phyloP scores from a whole-genome alignment of 2,329 filamentous ascomycete species.

The Kalaharituber pfeilii region DNA sequence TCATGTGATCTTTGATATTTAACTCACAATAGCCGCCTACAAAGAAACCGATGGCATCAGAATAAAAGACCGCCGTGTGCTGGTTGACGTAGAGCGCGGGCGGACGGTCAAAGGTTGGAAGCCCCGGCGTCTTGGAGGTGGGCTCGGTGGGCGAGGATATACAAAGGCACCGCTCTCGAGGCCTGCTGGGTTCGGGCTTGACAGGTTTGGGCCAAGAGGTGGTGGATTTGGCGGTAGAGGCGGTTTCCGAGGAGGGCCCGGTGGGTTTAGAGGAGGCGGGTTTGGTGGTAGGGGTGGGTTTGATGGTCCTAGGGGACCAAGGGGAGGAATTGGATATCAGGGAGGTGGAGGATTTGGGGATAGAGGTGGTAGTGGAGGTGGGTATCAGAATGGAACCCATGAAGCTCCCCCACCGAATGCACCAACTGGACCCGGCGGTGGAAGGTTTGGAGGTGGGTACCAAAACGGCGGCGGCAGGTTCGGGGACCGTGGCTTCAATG shows the following conservation, averaged over 20 bases:
- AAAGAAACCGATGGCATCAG: slow-evolving; percentile 73
- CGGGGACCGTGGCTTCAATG: slow-evolving; percentile 6
- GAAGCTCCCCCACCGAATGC: slow-evolving; percentile 36
- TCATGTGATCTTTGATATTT: slow-evolving; percentile 32
- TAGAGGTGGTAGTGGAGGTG: slow-evolving; percentile 36
- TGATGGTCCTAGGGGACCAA: slow-evolving; percentile 28
- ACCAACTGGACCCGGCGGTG: slow-evolving; percentile 41
- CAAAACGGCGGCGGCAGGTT: slow-evolving; percentile 5
- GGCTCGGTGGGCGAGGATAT: slow-evolving; percentile 80
- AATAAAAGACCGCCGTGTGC: slow-evolving; percentile 79
- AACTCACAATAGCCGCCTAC: slow-evolving; percentile 58
- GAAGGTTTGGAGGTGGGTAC: slow-evolving; percentile 23
- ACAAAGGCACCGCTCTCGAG: slow-evolving; percentile 62
- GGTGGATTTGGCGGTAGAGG: slow-evolving; percentile 39
- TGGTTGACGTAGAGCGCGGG: slow-evolving; percentile 91
- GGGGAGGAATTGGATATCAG: slow-evolving; percentile 40
- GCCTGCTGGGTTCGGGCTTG: slow-evolving; percentile 46
- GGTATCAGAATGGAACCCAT: slow-evolving; percentile 23
- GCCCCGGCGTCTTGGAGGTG: slow-evolving; percentile 77
- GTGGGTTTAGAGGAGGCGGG: slow-evolving; percentile 36
- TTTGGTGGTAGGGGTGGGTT: slow-evolving; percentile 26
- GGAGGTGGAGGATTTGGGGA: slow-evolving; percentile 42
- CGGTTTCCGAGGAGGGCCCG: slow-evolving; percentile 30
- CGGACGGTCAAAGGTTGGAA: slow-evolving; percentile 89
- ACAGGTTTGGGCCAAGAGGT: slow-evolving; percentile 37